A percentile compares a stretch with the other conserved stretches of the same genome.
Conservation (phyloP, 371 early-diverging fungal genomes). For the Dichotomocladium elegans region DNA sequence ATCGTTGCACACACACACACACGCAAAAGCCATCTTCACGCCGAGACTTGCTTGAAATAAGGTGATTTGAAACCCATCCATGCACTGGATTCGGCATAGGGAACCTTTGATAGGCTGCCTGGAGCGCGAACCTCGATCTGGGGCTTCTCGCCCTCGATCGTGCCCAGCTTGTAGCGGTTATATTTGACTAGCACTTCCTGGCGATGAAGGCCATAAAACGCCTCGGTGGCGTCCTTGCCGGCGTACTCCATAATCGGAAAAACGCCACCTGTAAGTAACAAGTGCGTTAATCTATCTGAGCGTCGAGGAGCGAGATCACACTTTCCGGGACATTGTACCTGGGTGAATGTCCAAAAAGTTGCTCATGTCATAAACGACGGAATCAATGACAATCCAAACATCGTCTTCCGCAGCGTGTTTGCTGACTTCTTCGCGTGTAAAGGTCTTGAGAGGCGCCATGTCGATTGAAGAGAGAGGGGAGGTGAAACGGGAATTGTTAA, state of each 20-base stretch:
- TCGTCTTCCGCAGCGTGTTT: conserved; percentile 74
- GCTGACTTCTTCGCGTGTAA: conserved; percentile 73
- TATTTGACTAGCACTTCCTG: conserved; percentile 59
- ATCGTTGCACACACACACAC: not conserved
- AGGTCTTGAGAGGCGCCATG: conserved; percentile 38
- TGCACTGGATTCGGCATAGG: conserved; percentile 51
- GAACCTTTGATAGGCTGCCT: conserved; percentile 32
- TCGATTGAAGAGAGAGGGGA: conserved; percentile 1
- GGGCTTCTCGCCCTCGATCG: conserved; percentile 33
- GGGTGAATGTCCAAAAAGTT: conserved; percentile 62
- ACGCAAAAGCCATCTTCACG: conserved; percentile 1
- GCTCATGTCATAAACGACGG: conserved; percentile 89
- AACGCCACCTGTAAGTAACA: conserved; percentile 81
- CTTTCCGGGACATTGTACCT: conserved; percentile 62
- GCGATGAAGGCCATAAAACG: conserved; percentile 67
- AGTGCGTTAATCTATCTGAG: too few relatives aligned
- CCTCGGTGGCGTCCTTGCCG: conserved; percentile 75
- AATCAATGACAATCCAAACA: conserved; percentile 85
- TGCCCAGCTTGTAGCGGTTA: conserved; percentile 38
- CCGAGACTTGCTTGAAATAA: conserved; percentile 37
- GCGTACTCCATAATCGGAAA: conserved; percentile 64
- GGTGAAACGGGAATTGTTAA: too few relatives aligned
- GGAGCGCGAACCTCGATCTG: conserved; percentile 21
- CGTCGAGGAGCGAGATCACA: too few relatives aligned
- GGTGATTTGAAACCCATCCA: conserved; percentile 53